Evolutionary conservation across 1,284 basidiomycete species (phyloP).

Genomic region (Cryptococcus neoformans): DNA sequence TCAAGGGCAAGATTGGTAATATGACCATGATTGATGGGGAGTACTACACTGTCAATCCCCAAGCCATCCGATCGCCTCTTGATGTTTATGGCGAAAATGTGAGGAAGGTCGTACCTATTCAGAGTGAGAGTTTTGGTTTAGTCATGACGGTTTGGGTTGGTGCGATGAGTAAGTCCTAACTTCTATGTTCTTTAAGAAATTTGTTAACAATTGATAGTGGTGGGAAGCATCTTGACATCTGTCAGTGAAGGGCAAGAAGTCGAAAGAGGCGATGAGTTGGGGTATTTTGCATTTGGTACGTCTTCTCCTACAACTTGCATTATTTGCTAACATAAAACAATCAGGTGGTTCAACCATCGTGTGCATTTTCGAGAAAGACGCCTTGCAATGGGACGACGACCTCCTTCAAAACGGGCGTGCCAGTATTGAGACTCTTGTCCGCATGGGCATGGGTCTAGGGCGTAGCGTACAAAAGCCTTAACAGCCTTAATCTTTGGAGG

Average conservation of each 20-base stretch:
- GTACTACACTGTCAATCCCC: slow-evolving; percentile 84
- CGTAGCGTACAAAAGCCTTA: slow-evolving; percentile 15
- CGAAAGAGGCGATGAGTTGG: slow-evolving; percentile 81
- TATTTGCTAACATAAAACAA: slow-evolving; percentile 5
- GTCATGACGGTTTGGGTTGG: slow-evolving; percentile 88
- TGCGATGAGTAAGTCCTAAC: slow-evolving; percentile 63
- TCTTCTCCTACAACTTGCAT: slow-evolving; percentile 7
- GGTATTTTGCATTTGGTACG: slow-evolving; percentile 90
- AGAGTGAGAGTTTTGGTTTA: slow-evolving; percentile 78
- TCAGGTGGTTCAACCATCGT: slow-evolving; percentile 87
- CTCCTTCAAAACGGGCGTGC: slow-evolving; percentile 78
- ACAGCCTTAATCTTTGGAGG: too few species aligned
- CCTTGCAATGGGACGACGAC: slow-evolving; percentile 85
- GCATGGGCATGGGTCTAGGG: slow-evolving; percentile 82
- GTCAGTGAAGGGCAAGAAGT: slow-evolving; percentile 78
- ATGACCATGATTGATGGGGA: slow-evolving; percentile 79
- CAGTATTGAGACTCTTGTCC: slow-evolving; percentile 80
- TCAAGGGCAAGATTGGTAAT: slow-evolving; percentile 74
- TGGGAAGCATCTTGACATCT: slow-evolving; percentile 80
- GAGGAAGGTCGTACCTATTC: slow-evolving; percentile 82
- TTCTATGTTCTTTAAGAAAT: background rate
- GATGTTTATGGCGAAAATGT: slow-evolving; percentile 96
- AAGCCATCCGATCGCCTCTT: slow-evolving; percentile 52
- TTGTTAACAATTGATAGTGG: slow-evolving; percentile 55
- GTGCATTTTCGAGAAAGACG: slow-evolving; percentile 75